phyloP scores from a whole-genome alignment of 495 filamentous ascomycete species.

The Penicillium soppii region DNA sequence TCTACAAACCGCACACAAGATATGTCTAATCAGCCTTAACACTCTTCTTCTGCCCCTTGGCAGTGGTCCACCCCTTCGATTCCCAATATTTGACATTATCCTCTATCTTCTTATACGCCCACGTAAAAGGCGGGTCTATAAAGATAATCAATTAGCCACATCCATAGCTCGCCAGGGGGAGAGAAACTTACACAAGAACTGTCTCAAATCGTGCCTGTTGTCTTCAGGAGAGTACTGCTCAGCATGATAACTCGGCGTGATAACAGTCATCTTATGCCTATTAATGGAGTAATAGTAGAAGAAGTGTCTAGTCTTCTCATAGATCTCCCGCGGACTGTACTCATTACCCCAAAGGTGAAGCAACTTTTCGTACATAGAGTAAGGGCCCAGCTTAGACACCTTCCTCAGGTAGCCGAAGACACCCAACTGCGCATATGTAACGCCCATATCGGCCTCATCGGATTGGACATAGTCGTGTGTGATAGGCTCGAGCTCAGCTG shows the following conservation, averaged over 20 bases:
- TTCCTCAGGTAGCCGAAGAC: conserved; percentile 68
- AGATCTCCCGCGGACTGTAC: conserved; percentile 41
- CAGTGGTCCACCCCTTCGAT: conserved; percentile 36
- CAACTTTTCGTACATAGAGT: conserved; percentile 65
- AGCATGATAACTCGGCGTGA: conserved; percentile 60
- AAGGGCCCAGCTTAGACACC: conserved; percentile 70
- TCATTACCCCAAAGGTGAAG: conserved; percentile 67
- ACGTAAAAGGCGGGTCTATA: conserved; percentile 37
- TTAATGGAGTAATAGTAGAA: conserved; percentile 46
- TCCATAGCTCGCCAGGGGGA: not conserved
- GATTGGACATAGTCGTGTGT: conserved; percentile 51
- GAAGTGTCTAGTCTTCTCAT: conserved; percentile 59
- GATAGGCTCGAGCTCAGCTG: conserved; percentile 82
- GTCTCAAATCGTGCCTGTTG: conserved; percentile 66
- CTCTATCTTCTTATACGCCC: conserved; percentile 45
- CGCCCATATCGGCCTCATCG: conserved; percentile 77
- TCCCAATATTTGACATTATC: conserved; percentile 42
- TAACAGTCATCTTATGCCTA: conserved; percentile 65
- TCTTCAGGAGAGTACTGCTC: conserved; percentile 62
- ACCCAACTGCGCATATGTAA: conserved; percentile 54
- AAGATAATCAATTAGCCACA: not conserved
- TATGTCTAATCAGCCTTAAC: conserved; percentile 35
- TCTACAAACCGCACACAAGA: not conserved
- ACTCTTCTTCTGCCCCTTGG: conserved; percentile 41
- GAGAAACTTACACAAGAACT: conserved; percentile 45